Evolutionary conservation across 2,329 filamentous ascomycete species (phyloP).

Genomic region (Didymella lethalis): DNA sequence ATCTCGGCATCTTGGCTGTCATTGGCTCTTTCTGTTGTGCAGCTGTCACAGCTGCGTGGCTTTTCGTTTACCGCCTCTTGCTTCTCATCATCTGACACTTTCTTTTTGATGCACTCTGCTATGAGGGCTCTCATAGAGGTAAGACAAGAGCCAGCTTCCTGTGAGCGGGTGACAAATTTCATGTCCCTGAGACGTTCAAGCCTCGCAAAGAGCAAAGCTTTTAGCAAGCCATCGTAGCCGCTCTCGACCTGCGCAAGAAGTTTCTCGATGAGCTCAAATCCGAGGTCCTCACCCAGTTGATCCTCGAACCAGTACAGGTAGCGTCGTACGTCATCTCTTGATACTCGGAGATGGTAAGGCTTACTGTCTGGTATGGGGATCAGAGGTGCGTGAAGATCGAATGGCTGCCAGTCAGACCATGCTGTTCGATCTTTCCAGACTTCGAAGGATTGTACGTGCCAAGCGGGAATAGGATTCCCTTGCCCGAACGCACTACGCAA

Average conservation of each 20-base stretch:
- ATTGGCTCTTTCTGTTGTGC: not conserved
- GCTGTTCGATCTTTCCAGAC: conserved; percentile 21
- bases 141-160: not conserved
- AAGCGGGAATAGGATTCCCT: conserved; percentile 16
- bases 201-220: conserved; percentile 15
- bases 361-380: not conserved
- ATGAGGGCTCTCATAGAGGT: not conserved
- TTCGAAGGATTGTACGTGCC: conserved; percentile 22
- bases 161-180: conserved; percentile 3
- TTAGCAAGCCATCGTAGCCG: conserved; percentile 12
- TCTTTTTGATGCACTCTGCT: conserved; percentile 3
- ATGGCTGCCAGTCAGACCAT: conserved; percentile 4
- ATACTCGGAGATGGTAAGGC: not conserved
- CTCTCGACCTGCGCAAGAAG: conserved; percentile 3
- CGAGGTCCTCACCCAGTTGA: not conserved
- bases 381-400: not conserved
- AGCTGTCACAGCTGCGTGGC: not conserved
- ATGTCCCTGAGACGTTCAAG: conserved; percentile 3
- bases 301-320: conserved; percentile 12
- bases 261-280: not conserved
- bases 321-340: not conserved
- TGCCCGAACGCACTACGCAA: conserved; percentile 20
- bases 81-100: not conserved
- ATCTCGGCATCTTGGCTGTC: not conserved
- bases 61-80: not conserved